Base-by-base conservation (phyloP, 2,329 filamentous ascomycete genomes). In the Fusarium mundagurra region DNA sequence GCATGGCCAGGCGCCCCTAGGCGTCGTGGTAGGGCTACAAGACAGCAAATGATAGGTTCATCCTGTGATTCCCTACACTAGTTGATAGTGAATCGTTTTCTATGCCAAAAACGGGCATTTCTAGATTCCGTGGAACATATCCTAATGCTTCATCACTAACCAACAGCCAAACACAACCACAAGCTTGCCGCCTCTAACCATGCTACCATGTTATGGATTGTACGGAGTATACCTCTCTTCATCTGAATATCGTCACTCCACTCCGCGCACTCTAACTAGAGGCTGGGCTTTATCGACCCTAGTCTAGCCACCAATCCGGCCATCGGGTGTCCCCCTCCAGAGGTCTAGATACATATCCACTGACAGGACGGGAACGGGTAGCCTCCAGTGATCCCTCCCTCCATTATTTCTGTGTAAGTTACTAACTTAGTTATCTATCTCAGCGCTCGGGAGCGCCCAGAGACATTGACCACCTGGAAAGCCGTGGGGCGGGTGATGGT, bases 391-490 rank as follows among this genome's bases (percentile, higher is more conserved):
- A 48, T 53, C 58, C 53, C 60, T 45, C 67, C 47, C 54, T 11
- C 64, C 65, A 69, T 65, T 47, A 47, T 59, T 31, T 24, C 31
- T 47, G 24, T 47, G 24, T 47, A 47, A 29, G 44, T 47, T 29
- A 29, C 44, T 47, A 47, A 47, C 44, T 29, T 47, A 58, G 16
- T 31, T 36, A 62, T 60, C 53, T 50, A 69, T 62, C 71, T 73
- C 70, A 73, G 71, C 71, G 71, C 71, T 70, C 71, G 71, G 70
- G 55, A 73, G 70, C 71, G 71, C 71, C 71, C 71, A 73, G 70
- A 53, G 59, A 70, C 43, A 72, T 64, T 64, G 55, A 45, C 51
- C 60, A 64, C 54, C 38, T 51, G n/a, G 60, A 68, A 59, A 47
- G 54, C 60, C 66, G 43, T 65, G 31, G 53, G 55, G 62, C 57